phyloP scores from a whole-genome alignment of 2,329 filamentous ascomycete species.

The Ceratocystis papillata region DNA sequence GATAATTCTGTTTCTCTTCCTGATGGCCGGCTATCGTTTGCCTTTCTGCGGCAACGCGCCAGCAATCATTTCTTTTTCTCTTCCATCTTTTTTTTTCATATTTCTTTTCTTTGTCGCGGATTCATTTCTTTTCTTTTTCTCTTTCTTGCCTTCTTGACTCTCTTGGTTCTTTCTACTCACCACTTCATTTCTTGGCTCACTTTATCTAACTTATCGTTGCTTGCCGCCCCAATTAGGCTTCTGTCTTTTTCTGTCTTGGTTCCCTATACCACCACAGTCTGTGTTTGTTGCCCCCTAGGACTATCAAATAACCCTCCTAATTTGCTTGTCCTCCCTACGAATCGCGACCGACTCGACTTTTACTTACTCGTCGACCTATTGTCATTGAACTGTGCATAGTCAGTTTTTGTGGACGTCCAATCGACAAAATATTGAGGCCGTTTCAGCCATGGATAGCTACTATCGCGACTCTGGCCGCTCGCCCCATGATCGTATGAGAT shows the following conservation, averaged over 20 bases:
- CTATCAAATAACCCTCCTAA: slow-evolving; percentile 25
- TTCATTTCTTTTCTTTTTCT: slow-evolving; percentile 7
- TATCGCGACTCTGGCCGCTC: slow-evolving; percentile 47
- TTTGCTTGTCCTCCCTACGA: slow-evolving; percentile 7
- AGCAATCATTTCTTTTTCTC: slow-evolving; percentile 22
- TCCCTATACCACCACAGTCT: slow-evolving; percentile 25
- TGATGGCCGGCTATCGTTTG: slow-evolving; percentile 16
- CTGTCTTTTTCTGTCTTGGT: slow-evolving; percentile 28
- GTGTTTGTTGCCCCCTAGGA: slow-evolving; percentile 29
- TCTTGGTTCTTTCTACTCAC: slow-evolving; percentile 26
- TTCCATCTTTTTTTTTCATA: slow-evolving; percentile 21
- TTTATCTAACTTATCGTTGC: slow-evolving; percentile 44
- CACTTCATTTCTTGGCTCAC: slow-evolving; percentile 32
- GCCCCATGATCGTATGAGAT: slow-evolving; percentile 42
- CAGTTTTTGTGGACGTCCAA: neutral
- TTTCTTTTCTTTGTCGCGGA: slow-evolving; percentile 21
- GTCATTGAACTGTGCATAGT: neutral
- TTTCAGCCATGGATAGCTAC: slow-evolving; percentile 43
- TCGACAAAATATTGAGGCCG: slow-evolving; percentile 15
- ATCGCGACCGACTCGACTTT: neutral
- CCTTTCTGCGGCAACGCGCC: slow-evolving; percentile 6
- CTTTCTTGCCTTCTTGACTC: slow-evolving; percentile 18
- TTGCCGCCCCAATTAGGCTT: slow-evolving; percentile 36
- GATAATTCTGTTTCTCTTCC: slow-evolving; percentile 8
- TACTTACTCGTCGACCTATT: neutral